phyloP scores from a whole-genome alignment of 495 filamentous ascomycete species.

The Tuber calosporum region DNA sequence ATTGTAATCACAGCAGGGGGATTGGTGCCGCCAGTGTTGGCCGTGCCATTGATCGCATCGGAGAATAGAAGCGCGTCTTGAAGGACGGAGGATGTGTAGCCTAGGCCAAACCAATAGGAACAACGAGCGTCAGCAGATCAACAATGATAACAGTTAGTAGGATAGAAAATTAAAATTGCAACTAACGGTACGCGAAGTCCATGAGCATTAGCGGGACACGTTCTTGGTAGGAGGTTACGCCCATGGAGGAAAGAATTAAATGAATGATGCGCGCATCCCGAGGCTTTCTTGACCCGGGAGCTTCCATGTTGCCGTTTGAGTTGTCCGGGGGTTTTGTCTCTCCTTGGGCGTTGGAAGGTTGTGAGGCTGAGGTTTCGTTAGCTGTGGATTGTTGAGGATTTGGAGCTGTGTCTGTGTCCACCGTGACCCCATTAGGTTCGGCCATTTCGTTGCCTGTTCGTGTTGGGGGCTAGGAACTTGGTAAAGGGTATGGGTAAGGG shows the following conservation, averaged over 20 bases:
- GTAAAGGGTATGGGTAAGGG: neutral
- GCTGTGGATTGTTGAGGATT: conserved; percentile 24
- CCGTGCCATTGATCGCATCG: conserved; percentile 51
- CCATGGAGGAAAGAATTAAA: conserved; percentile 77
- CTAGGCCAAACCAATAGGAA: conserved; percentile 1
- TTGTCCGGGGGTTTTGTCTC: conserved; percentile 32
- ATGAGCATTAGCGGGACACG: conserved; percentile 89
- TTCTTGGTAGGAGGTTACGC: conserved; percentile 84
- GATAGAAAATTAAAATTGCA: conserved; percentile 48
- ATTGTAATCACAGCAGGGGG: conserved; percentile 47
- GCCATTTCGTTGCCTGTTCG: conserved; percentile 37
- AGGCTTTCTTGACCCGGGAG: conserved; percentile 62
- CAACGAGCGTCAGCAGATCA: neutral
- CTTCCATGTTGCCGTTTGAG: conserved; percentile 48
- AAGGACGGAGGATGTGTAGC: conserved; percentile 56
- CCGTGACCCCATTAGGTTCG: conserved; percentile 42
- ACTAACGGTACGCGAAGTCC: conserved; percentile 86
- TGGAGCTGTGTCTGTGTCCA: conserved; percentile 16
- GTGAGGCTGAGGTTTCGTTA: conserved; percentile 33
- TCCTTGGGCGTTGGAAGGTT: conserved; percentile 7
- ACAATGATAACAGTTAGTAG: neutral
- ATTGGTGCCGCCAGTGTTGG: conserved; percentile 41
- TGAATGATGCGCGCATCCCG: conserved; percentile 88
- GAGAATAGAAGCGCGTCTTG: conserved; percentile 58
- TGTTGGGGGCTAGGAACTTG: neutral